These are phyloP conservation scores for Fonsecaea pedrosoi DNA, from an alignment of 2,329 filamentous ascomycete species.

Conservation along the genomic window DNA sequence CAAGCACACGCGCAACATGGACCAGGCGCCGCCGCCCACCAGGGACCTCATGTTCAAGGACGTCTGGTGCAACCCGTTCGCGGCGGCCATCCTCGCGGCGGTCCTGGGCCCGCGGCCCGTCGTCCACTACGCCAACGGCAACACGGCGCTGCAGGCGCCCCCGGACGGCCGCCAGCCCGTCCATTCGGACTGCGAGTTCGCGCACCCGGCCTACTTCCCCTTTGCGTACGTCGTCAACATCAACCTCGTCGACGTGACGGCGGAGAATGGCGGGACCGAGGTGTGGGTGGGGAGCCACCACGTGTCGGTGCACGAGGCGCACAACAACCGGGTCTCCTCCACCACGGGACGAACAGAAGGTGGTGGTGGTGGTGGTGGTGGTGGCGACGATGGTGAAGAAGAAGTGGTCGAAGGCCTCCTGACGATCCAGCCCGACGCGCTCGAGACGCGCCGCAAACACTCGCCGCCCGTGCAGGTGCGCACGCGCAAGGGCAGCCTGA, in stretches of 20 bases:
- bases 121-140: constrained; percentile 50
- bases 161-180: constrained; percentile 48
- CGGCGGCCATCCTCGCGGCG: constrained; percentile 43
- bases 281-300: constrained; percentile 59
- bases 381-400: neutral
- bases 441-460: constrained; percentile 45
- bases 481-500: constrained; percentile 59
- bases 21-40: constrained; percentile 49
- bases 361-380: too few species aligned
- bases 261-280: constrained; percentile 58
- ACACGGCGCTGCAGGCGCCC: constrained; percentile 50
- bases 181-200: constrained; percentile 54
- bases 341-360: too few species aligned
- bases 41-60: constrained; percentile 48
- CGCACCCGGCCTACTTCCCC: constrained; percentile 56
- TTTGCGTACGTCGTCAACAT: constrained; percentile 58
- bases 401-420: constrained; percentile 32
- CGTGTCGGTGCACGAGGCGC: constrained; percentile 46
- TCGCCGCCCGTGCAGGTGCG: constrained; percentile 49
- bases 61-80: constrained; percentile 50
- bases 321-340: constrained; percentile 33
- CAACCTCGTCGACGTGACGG: constrained; percentile 54
- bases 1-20: constrained; percentile 49
- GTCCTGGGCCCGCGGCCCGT: constrained; percentile 49
- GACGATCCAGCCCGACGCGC: constrained; percentile 44